Evolutionary conservation across 257 asterid species (phyloP).

Genomic region (Apocynum venetum): DNA sequence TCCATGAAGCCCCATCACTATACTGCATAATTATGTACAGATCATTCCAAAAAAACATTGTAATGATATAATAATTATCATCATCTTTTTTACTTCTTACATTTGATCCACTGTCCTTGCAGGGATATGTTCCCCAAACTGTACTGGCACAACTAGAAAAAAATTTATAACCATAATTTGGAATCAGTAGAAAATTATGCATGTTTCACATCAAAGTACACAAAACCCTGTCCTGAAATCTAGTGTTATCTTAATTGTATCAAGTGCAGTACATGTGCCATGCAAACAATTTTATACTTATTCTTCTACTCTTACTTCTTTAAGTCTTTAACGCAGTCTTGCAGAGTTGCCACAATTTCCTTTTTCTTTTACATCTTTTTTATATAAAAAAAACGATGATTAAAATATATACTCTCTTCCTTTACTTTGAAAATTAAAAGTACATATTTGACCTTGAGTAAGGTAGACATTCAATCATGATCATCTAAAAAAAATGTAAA

Average conservation of each 20-base stretch:
- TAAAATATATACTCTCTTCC: too few relatives aligned
- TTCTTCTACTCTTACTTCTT: not conserved
- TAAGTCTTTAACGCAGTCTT: too few relatives aligned
- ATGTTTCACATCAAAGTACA: constrained; percentile 47
- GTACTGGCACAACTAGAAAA: constrained; percentile 13
- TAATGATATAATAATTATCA: constrained; percentile 74
- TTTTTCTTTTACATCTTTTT: too few relatives aligned
- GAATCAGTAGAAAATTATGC: constrained; percentile 11
- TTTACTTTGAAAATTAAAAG: too few relatives aligned
- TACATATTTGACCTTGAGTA: too few relatives aligned
- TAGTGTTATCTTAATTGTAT: constrained; percentile 13
- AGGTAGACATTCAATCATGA: too few relatives aligned
- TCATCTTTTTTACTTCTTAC: constrained; percentile 62
- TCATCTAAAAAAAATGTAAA: too few relatives aligned
- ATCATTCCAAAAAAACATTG: constrained; percentile 46
- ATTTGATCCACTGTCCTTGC: constrained; percentile 44
- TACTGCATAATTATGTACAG: constrained; percentile 49
- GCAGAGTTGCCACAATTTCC: too few relatives aligned
- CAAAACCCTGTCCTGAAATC: constrained; percentile 32
- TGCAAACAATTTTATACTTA: constrained; percentile 23
- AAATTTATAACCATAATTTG: constrained; percentile 8
- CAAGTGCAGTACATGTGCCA: constrained; percentile 30
- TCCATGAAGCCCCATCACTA: constrained; percentile 44
- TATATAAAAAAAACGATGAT: too few relatives aligned
- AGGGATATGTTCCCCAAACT: constrained; percentile 49